Conservation (phyloP, 2,329 filamentous ascomycete genomes). For the Ascochyta rabiei region DNA sequence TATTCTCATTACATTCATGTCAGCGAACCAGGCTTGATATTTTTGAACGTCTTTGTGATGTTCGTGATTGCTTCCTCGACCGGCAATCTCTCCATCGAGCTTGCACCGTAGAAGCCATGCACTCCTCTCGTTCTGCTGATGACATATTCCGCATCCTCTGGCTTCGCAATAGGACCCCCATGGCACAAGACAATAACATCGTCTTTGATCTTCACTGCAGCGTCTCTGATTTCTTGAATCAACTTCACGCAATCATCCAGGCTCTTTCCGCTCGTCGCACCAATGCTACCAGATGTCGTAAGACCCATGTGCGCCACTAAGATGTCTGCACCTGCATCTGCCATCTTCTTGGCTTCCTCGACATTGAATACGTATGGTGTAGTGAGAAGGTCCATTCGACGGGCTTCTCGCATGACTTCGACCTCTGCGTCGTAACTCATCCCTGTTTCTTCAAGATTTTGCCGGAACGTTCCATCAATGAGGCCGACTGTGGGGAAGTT, state of each 20-base stretch:
- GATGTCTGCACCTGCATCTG: conserved; percentile 68
- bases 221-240: conserved; percentile 69
- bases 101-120: conserved; percentile 76
- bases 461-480: conserved; percentile 71
- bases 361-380: conserved; percentile 73
- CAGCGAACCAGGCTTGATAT: conserved; percentile 19
- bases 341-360: conserved; percentile 67
- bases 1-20: conserved; percentile 4
- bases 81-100: conserved; percentile 71
- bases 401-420: conserved; percentile 67
- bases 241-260: conserved; percentile 68
- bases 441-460: conserved; percentile 72
- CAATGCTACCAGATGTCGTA: conserved; percentile 69
- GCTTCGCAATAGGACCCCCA: conserved; percentile 70
- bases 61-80: conserved; percentile 70
- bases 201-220: conserved; percentile 59
- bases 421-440: conserved; percentile 73
- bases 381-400: conserved; percentile 66
- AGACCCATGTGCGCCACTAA: conserved; percentile 73
- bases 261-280: conserved; percentile 64
- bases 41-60: conserved; percentile 62
- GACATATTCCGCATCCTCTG: conserved; percentile 68
- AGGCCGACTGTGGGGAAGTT: conserved; percentile 77
- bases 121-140: conserved; percentile 65
- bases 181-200: conserved; percentile 73